Evolutionary conservation across 441 rosid genomes (phyloP).

Genomic region (Iberis amara): DNA sequence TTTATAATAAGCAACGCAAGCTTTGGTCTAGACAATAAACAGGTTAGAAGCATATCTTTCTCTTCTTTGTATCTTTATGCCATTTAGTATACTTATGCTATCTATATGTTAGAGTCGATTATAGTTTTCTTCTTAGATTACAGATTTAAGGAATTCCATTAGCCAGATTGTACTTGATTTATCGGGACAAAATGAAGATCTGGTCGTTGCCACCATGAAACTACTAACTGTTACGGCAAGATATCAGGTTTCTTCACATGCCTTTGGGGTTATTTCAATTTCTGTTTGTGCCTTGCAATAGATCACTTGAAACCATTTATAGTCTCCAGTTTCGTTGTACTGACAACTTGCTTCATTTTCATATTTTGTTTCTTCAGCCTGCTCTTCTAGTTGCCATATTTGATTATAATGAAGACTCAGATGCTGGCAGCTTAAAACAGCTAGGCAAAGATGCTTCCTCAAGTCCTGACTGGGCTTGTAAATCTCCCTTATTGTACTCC

Average conservation of each 20-base stretch:
- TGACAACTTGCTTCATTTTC: constrained; percentile 18
- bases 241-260: constrained; percentile 59
- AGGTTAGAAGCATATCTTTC: constrained; percentile 45
- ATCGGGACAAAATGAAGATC: constrained; percentile 53
- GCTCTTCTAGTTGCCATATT: constrained; percentile 69
- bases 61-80: constrained; percentile 11
- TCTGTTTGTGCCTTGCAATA: constrained; percentile 5
- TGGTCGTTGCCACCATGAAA: constrained; percentile 50
- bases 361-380: constrained; percentile 55
- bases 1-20: constrained; percentile 43
- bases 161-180: constrained; percentile 41
- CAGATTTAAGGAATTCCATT: constrained; percentile 53
- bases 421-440: constrained; percentile 36
- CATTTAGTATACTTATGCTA: constrained; percentile 11
- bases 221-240: constrained; percentile 70
- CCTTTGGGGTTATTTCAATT: constrained; percentile 1
- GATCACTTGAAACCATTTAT: constrained; percentile 1
- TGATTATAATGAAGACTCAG: constrained; percentile 38
- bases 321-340: constrained; percentile 7
- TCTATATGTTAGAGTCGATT: constrained; percentile 25
- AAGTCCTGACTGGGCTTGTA: constrained; percentile 29
- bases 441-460: constrained; percentile 36
- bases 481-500: constrained; percentile 46
- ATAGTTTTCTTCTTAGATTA: constrained; percentile 44
- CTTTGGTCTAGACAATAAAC: constrained; percentile 66